Conservation (phyloP, 2,329 filamentous ascomycete genomes). For the Myriosclerotinia scirpicola region DNA sequence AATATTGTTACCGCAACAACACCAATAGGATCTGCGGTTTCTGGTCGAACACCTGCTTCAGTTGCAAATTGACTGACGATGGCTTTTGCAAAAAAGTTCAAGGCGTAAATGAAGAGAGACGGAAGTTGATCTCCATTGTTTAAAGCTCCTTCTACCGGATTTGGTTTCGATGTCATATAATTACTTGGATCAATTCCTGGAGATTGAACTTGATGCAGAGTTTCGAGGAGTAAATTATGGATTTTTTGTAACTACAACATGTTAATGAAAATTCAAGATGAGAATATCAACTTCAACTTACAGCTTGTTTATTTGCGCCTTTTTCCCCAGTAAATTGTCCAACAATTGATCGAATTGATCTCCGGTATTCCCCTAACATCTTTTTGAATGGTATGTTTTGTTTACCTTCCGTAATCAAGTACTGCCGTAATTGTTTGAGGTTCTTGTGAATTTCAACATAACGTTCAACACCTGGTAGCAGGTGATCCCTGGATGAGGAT, state of each 20-base stretch:
- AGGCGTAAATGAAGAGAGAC: conserved; percentile 68
- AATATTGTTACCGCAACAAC: conserved; percentile 74
- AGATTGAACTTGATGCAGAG: background rate
- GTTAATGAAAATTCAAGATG: conserved; percentile 20
- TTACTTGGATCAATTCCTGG: conserved; percentile 52
- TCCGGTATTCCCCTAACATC: conserved; percentile 65
- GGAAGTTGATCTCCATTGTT: conserved; percentile 57
- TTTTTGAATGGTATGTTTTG: conserved; percentile 59
- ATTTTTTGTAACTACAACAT: conserved; percentile 38
- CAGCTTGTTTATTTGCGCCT: conserved; percentile 58
- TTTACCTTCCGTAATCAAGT: conserved; percentile 55
- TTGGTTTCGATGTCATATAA: conserved; percentile 51
- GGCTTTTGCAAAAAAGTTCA: conserved; percentile 74
- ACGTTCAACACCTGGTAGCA: conserved; percentile 43
- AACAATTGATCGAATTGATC: conserved; percentile 68
- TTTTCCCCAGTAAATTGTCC: conserved; percentile 71
- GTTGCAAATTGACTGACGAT: conserved; percentile 69
- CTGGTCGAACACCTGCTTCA: conserved; percentile 63
- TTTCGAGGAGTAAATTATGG: background rate
- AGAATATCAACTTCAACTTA: conserved; percentile 42
- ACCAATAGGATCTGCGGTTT: conserved; percentile 75
- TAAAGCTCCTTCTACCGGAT: conserved; percentile 47
- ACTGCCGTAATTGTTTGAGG: conserved; percentile 60
- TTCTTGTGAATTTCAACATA: conserved; percentile 63
- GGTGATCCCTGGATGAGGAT: conserved; percentile 19